Evolutionary conservation across 805 yeast genomes (phyloP), one percentile per base, ranked within the genome.

Genomic region (Metschnikowia santaceciliae): DNA sequence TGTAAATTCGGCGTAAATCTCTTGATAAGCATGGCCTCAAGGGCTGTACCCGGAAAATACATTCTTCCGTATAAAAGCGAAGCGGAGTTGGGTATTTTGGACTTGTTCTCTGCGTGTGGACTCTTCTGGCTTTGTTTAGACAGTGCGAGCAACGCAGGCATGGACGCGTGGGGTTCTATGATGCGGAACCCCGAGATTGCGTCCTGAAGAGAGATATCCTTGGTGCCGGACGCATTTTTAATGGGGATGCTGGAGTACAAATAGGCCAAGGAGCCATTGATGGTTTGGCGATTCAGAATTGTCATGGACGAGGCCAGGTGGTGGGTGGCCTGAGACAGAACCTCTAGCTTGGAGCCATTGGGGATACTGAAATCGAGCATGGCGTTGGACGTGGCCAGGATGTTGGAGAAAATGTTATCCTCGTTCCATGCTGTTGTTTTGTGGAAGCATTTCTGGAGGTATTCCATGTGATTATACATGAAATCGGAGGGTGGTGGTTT

Each of bases 391-490:
- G 90, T 82, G n/a, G 85, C 83, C 2, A 85, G 80, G 19, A 92
- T 76, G 58, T 84, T 82, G 47, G 90, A 85, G 62, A 86, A 90
- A 34, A 87, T 78, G 65, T 86, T 86, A 56, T 88, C 89, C 51
- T 81, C 80, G 58, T 84, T 82, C 97, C 97, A 91, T 4, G 78
- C 77, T 1, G 95, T 83, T 22, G 85, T 66, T 36, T 74, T 68
- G 65, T 85, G 80, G 69, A 88, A 92, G 57, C 88, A 80, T 67
- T 79, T 76, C 58, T 85, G 84, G 32, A 92, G 79, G 66, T 85
- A 86, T 59, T 92, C 96, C 96, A 92, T 90, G 70, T 87, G 91
- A 40, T 81, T 78, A 54, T 83, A 73, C 97, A 90, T 90, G 14
- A 48, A 42, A 26, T 10, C 13, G 43, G 11, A 26, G 34, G 22